Base-by-base conservation (phyloP, 176 grass and related monocot species). In the Rhynchospora tenuis region DNA sequence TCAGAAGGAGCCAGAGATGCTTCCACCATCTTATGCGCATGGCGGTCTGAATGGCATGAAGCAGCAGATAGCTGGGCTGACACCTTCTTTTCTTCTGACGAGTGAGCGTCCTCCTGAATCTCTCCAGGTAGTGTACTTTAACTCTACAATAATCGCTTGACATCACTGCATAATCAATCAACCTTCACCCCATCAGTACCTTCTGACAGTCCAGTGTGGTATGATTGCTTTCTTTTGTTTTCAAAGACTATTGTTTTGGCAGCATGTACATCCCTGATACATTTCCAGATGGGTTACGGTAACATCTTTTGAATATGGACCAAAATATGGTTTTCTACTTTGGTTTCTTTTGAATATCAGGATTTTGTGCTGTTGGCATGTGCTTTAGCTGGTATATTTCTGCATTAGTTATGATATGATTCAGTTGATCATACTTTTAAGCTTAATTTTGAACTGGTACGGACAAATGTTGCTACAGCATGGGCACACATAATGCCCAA, bases 41-140 rank as follows among this genome's bases (percentile, higher is more conserved):
- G 82, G 84, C 64, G 23, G 63, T 69, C 62, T 88, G 29, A 88
- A 88, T 81, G 83, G 76, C 44, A 44, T 85, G 33, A 85, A 85
- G 52, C 83, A 85, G 63, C 64, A 68, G 19, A 52, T 77, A 55
- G 50, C 87, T 75, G 87, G 75, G 26, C 7, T 77, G 50, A 38
- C 33, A 38, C 70, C 80, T 81, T 64, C 83, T 72, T n/a, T 85
- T 81, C 43, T 77, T 56, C 48, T 73, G 67, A 83, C 47, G 45
- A 29, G 70, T 73, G 58, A 79, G 43, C 77, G 20, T 26, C 6
- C 45, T 85, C 22, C 17, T 24, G 52, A 84, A 47, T 67, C 80
- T 63, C 60, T 44, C 50, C 80, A 82, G 80, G 80, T 82, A 82
- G 28, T 62, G 57, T 64, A 47, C 38, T 38, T 48, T 62, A 55